Evolutionary conservation across 257 asterid species (phyloP), one percentile per base, ranked within the genome.

Genomic region (Orobanche coerulescens): DNA sequence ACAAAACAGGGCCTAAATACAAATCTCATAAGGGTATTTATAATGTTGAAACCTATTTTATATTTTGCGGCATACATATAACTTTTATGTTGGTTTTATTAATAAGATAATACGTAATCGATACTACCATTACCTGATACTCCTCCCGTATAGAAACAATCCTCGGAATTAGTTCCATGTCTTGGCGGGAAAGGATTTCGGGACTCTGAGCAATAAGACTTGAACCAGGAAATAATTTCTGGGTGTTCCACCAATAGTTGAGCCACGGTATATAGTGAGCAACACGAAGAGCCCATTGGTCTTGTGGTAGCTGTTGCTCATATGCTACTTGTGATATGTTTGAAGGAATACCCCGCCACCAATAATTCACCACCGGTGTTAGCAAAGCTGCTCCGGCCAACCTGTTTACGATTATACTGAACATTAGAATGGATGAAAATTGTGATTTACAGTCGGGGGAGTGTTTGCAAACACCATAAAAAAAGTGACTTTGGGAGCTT

Each of bases 211-310:
- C 63, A 19, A 78, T 49, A 50, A 75, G 72, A 66, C 87, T 67
- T 0, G 36, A 34, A 34, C 68, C 55, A 7, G 95, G 87, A 65
- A 86, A 86, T 14, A 74, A 42, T 18, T 82, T 84, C 68, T 80
- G 96, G 31, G 89, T 71, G 77, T 79, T 86, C 95, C 96, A 89
- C 94, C 84, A 86, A 71, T 77, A 70, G 58, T 58, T 80, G 67
- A 89, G 91, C 95, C 87, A 80, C 1, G 96, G 89, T 43, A 67
- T 18, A 60, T 84, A 52, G 42, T 84, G 91, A 68, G 87, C 73
- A 42, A 89, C 89, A 56, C 94, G 83, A 16, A 77, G 34, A 30
- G 86, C 82, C 95, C 94, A 86, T 50, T 70, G 88, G 64, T 89
- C 95, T 71, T 70, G 84, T 3, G 73, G 64, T 48, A 76, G 82